Evolutionary conservation across 169 alveolate species (phyloP), one percentile per base, ranked within the genome.

Genomic region (Besnoitia besnoiti): DNA sequence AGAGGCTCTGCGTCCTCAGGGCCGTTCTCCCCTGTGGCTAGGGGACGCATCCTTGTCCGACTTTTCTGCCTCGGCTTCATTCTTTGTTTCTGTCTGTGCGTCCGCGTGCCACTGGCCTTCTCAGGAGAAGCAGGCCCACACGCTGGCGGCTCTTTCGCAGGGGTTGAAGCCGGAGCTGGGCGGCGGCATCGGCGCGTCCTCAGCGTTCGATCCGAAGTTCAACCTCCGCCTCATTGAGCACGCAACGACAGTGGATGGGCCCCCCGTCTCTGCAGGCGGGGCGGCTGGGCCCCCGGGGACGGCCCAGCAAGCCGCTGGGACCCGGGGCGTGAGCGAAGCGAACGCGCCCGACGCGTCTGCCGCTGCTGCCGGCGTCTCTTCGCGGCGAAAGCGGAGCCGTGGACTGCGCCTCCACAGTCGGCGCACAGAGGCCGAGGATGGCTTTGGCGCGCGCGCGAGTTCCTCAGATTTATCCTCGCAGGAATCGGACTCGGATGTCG

Each of bases 71-170:
- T 49, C 59, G 59, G 24, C 7, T 49, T 49, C 24, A 49, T 49
- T 7, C 59, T n/a, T n/a, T 50, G 49, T 46, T 30, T 12, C 51
- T 82, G 76, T 27, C 47, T 82, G 40, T 14, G 44, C 47, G 50
- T 46, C 75, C 47, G 73, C 12, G 62, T 50, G 62, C 19, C 19
- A 19, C 62, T 50, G 62, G 10, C 19, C 30, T 50, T 7, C 12
- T 42, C 91, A 87, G 91, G 85, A 87, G 85, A 35, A 47, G 67
- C 91, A 87, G 40, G 91, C 91, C 30, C 91, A 87, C 91, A 55
- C 51, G 10, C 47, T 87, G 30, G 91, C 91, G 39, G 91, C 91
- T 44, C 37, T 49, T 39, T 76, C 84, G 47, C 91, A 87, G 47
- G 91, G 91, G 14, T 30, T 87, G 85, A 87, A 87, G 85, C 85